Base-by-base conservation (phyloP, 2,329 filamentous ascomycete species). In the Iodosphaeria phyllophila region DNA sequence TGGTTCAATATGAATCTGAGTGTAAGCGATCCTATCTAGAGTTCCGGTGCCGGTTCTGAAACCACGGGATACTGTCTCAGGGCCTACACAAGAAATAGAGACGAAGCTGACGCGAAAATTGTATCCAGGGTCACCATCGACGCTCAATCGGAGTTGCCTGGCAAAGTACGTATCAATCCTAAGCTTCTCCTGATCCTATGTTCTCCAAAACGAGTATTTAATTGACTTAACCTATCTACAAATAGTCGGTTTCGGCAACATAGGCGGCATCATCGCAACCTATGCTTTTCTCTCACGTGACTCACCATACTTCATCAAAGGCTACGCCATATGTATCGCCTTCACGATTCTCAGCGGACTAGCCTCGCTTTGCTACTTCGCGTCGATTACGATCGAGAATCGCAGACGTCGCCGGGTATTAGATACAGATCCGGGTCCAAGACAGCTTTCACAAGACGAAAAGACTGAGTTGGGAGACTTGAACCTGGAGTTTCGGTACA, bases 1-100 rank as follows among this genome's bases (percentile, higher is more conserved):
- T 84, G 77, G 76, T 83, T 75, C 47, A 74, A 74, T 37, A 80
- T 82, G 67, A 84, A 83, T 37, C 53, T 82, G 2, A 68, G n/a
- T n/a, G n/a, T n/a, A n/a, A n/a, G n/a, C n/a, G n/a, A n/a, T n/a
- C n/a, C n/a, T n/a, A n/a, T n/a, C n/a, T n/a, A n/a, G n/a, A n/a
- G n/a, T n/a, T n/a, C n/a, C n/a, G n/a, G n/a, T n/a, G n/a, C n/a
- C n/a, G n/a, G n/a, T n/a, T n/a, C n/a, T n/a, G n/a, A n/a, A n/a
- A n/a, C n/a, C n/a, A n/a, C n/a, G n/a, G n/a, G n/a, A n/a, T n/a
- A n/a, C n/a, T n/a, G n/a, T n/a, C n/a, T n/a, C n/a, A n/a, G n/a
- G n/a, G n/a, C n/a, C n/a, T n/a, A n/a, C n/a, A n/a, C n/a, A n/a
- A n/a, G n/a, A n/a, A n/a, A n/a, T n/a, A n/a, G n/a, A n/a, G n/a